Evolutionary conservation across 805 yeast species (phyloP).

Genomic region (Limtongia smithiae): DNA sequence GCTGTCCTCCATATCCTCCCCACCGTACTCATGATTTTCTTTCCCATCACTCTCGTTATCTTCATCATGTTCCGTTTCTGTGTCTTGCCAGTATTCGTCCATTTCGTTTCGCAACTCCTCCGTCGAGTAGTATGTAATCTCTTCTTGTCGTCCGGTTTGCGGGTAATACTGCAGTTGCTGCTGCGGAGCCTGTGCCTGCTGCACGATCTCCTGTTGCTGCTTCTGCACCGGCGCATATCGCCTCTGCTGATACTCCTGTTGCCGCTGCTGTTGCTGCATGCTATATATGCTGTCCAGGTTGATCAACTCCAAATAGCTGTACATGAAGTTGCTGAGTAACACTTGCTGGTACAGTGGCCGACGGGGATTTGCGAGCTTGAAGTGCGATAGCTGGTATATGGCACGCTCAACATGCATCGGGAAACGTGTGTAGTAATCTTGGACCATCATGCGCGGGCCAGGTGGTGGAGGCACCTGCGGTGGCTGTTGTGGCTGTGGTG

Average conservation of each 20-base stretch:
- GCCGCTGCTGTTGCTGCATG: constrained; percentile 19
- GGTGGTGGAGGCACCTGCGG: no score
- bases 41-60: no score
- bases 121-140: no score
- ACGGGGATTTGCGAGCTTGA: constrained; percentile 90
- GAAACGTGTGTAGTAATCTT: constrained; percentile 47
- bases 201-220: constrained; percentile 3
- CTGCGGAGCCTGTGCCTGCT: not conserved
- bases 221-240: constrained; percentile 14
- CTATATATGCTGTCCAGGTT: constrained; percentile 55
- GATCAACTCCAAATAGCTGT: constrained; percentile 89
- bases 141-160: no score
- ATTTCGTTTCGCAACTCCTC: no score
- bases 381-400: constrained; percentile 83
- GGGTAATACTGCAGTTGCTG: no score
- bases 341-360: constrained; percentile 91
- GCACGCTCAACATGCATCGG: constrained; percentile 97
- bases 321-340: constrained; percentile 91
- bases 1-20: no score
- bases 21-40: no score
- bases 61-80: no score
- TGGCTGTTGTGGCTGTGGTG: not conserved
- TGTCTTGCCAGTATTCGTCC: no score
- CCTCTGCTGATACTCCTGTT: constrained; percentile 15
- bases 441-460: not conserved